Percentiles rank a stretch among this genome's conserved stretches.
Evolutionary conservation across 257 asterid genomes (phyloP).

Genomic region (Coffea eugenioides): DNA sequence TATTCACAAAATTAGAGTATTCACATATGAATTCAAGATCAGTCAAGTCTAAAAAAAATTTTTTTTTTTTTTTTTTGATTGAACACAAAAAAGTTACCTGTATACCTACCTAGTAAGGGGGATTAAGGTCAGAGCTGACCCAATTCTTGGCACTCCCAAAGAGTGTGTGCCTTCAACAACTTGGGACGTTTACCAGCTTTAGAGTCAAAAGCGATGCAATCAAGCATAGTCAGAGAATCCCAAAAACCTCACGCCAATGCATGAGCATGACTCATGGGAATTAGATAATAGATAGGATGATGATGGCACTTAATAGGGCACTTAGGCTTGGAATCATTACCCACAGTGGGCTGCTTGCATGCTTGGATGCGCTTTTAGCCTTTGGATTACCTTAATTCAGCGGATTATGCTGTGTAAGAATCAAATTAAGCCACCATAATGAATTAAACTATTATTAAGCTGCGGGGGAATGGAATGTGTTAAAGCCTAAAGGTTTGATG

Average conservation of each 20-base stretch:
- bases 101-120: neutral
- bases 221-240: neutral
- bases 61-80: too few relatives aligned
- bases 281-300: neutral
- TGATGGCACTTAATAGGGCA: neutral
- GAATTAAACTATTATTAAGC: neutral
- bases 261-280: too few relatives aligned
- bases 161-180: neutral
- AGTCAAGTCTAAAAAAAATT: neutral
- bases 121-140: neutral
- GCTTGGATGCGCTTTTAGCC: constrained; percentile 12
- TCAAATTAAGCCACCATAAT: neutral
- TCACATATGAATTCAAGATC: neutral
- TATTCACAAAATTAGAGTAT: too few relatives aligned
- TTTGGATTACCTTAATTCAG: constrained; percentile 14
- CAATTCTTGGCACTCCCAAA: neutral
- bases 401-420: neutral
- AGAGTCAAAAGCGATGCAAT: neutral
- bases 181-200: neutral
- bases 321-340: constrained; percentile 7
- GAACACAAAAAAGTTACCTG: too few relatives aligned
- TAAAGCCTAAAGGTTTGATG: neutral
- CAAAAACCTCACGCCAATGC: too few relatives aligned
- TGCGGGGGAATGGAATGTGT: neutral
- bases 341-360: constrained; percentile 10